Evolutionary conservation across 352 stramenopile genomes (phyloP).

Genomic region (Pilasporangium apinafurcum): DNA sequence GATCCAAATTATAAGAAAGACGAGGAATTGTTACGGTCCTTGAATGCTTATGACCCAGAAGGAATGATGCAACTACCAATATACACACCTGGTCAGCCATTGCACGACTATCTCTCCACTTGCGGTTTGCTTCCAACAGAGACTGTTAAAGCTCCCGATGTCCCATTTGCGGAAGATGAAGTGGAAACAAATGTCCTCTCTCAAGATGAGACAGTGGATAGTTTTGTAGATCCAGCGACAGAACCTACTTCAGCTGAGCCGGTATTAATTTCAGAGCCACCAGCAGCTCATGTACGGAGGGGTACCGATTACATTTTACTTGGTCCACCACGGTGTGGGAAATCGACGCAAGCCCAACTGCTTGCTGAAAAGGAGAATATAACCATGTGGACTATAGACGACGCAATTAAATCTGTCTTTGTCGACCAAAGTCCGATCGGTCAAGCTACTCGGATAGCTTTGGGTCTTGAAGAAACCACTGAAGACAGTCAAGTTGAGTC

Average conservation of each 20-base stretch:
- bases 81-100: slow-evolving; percentile 46
- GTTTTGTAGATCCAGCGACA: not conserved
- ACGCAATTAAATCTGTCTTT: slow-evolving; percentile 43
- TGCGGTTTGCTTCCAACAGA: slow-evolving; percentile 22
- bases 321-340: slow-evolving; percentile 69
- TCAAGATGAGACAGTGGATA: not conserved
- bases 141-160: not conserved
- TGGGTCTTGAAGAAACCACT: slow-evolving; percentile 19
- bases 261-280: not conserved
- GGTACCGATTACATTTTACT: slow-evolving; percentile 79
- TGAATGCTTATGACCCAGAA: slow-evolving; percentile 52
- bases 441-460: slow-evolving; percentile 16
- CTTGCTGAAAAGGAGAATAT: slow-evolving; percentile 73
- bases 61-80: slow-evolving; percentile 71
- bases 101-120: slow-evolving; percentile 52
- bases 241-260: not conserved
- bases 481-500: no score
- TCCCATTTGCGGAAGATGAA: not conserved
- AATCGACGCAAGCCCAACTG: slow-evolving; percentile 68
- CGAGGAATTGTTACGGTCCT: slow-evolving; percentile 67
- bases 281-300: slow-evolving; percentile 7
- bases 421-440: slow-evolving; percentile 31
- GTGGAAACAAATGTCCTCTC: no score
- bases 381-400: slow-evolving; percentile 65
- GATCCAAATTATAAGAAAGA: slow-evolving; percentile 79